These are phyloP conservation scores for Bipolaris gigantea DNA, from an alignment of 2,329 filamentous ascomycete genomes.

Conservation along the genomic window DNA sequence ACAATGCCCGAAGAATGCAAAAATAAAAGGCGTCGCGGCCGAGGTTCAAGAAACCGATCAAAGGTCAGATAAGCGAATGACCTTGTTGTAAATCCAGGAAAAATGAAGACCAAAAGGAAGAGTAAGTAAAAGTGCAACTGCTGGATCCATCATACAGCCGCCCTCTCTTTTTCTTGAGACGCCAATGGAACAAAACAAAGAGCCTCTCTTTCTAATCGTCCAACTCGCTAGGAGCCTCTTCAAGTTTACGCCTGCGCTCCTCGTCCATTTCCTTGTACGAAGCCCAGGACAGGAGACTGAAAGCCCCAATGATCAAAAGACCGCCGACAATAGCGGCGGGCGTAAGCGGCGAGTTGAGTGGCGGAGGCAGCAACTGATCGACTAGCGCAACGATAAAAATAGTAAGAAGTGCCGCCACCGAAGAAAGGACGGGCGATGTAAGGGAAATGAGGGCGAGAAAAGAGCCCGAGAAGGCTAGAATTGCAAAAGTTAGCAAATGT, in stretches of 20 bases:
- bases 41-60: neutral
- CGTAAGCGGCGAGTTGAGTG: constrained; percentile 70
- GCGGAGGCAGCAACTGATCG: constrained; percentile 77
- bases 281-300: constrained; percentile 83
- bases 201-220: constrained; percentile 41
- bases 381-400: constrained; percentile 95
- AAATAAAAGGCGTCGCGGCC: neutral
- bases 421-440: constrained; percentile 88
- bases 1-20: neutral
- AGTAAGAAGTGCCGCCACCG: constrained; percentile 88
- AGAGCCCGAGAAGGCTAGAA: constrained; percentile 75
- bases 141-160: neutral
- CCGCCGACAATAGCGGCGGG: constrained; percentile 79
- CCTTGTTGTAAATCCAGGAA: neutral
- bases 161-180: neutral
- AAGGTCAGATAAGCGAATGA: too few species aligned
- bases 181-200: neutral
- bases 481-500: constrained; percentile 10
- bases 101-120: neutral
- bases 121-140: neutral
- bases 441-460: constrained; percentile 92
- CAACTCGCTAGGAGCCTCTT: constrained; percentile 49
- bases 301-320: constrained; percentile 82
- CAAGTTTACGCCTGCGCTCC: constrained; percentile 65
- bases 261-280: constrained; percentile 93